Evolutionary conservation across 768 basidiomycete genomes (phyloP).

Genomic region (Hortiboletus flavorubellus): DNA sequence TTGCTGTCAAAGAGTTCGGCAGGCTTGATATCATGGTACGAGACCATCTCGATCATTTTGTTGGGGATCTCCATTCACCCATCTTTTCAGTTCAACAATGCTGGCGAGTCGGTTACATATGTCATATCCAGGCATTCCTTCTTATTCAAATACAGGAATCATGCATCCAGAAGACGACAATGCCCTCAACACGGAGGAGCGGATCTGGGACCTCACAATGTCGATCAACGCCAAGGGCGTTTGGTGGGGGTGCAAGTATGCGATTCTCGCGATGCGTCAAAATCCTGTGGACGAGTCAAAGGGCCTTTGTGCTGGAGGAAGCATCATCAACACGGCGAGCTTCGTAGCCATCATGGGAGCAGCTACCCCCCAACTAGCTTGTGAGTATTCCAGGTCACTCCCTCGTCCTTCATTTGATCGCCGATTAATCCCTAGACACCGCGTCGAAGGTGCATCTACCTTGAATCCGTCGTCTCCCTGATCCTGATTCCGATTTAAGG

Average conservation of each 20-base stretch:
- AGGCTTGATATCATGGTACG: conserved; percentile 91
- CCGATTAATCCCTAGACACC: conserved; percentile 57
- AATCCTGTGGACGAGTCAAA: conserved; percentile 82
- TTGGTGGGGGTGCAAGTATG: conserved; percentile 99
- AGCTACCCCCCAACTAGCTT: conserved; percentile 97
- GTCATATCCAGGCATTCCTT: background rate
- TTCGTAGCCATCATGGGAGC: conserved; percentile 96
- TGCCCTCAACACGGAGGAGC: conserved; percentile 94
- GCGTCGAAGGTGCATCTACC: conserved; percentile 71
- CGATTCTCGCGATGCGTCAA: conserved; percentile 92
- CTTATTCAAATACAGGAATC: conserved; percentile 57
- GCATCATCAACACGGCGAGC: conserved; percentile 97
- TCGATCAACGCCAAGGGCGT: conserved; percentile 97
- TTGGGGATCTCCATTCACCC: background rate
- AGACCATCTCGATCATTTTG: background rate
- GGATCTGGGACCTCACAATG: conserved; percentile 93
- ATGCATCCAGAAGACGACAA: conserved; percentile 97
- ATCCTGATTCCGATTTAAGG: conserved; percentile 41
- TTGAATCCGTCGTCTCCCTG: background rate
- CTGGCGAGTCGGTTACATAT: conserved; percentile 44
- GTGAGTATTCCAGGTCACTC: conserved; percentile 37
- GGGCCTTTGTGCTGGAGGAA: conserved; percentile 78
- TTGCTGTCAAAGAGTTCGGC: conserved; percentile 83
- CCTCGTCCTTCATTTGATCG: background rate
- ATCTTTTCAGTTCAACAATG: conserved; percentile 81